These are phyloP conservation scores for Zygoascus meyerae DNA, from an alignment of 1,139 yeast genomes.

Conservation along the genomic window DNA sequence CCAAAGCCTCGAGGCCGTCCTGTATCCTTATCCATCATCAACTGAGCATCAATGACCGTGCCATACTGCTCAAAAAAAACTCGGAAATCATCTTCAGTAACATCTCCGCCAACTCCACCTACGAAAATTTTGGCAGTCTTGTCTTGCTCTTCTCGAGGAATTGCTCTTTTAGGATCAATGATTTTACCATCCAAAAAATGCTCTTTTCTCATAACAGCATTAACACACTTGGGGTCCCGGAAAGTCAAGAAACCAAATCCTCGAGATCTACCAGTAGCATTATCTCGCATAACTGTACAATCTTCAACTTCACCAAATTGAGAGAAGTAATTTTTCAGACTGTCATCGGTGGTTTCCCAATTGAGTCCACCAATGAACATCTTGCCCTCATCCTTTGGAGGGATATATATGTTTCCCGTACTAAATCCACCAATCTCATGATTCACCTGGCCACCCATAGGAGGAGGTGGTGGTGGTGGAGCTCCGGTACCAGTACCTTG, in stretches of 20 bases:
- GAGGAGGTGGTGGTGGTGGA: constrained; percentile 20
- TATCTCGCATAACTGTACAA: constrained; percentile 91
- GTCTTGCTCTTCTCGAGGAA: constrained; percentile 97
- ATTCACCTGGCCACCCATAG: background rate
- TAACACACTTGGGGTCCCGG: constrained; percentile 75
- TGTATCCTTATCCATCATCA: constrained; percentile 96
- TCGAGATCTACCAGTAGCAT: constrained; percentile 83
- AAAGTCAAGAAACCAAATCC: constrained; percentile 96
- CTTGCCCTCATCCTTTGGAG: constrained; percentile 59
- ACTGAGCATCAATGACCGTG: constrained; percentile 89
- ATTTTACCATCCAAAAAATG: constrained; percentile 94
- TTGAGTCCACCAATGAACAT: constrained; percentile 98
- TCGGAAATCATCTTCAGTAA: constrained; percentile 86
- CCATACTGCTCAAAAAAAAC: constrained; percentile 88
- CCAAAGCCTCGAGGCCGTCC: constrained; percentile 98
- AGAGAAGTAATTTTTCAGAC: constrained; percentile 68
- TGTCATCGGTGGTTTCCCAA: constrained; percentile 94
- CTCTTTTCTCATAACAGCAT: constrained; percentile 78
- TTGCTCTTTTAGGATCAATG: constrained; percentile 96
- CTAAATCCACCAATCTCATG: constrained; percentile 28
- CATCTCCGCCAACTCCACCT: constrained; percentile 96
- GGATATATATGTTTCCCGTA: constrained; percentile 38
- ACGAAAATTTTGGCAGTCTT: constrained; percentile 96
- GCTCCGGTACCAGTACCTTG: constrained; percentile 28
- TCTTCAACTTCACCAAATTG: constrained; percentile 90